Percentiles rank a stretch among this genome's conserved stretches.
Conservation (phyloP, 495 filamentous ascomycete genomes). For the Jackrogersella minutella region DNA sequence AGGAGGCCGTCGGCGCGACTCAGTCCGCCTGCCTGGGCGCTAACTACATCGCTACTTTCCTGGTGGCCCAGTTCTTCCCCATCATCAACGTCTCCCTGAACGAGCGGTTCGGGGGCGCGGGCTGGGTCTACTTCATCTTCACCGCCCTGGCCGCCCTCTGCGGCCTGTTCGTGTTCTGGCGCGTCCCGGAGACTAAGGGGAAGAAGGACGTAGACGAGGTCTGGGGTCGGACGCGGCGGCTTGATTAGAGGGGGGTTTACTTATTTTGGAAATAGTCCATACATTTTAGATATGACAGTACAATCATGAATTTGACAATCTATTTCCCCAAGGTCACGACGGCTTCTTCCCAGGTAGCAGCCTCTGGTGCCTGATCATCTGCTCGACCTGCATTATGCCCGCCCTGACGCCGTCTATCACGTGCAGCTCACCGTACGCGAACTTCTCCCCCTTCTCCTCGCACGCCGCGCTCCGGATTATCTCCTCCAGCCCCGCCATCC, state of each 20-base stretch:
- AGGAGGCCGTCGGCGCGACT: constrained; percentile 86
- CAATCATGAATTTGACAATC: constrained; percentile 18
- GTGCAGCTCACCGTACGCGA: constrained; percentile 64
- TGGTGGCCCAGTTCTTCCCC: constrained; percentile 93
- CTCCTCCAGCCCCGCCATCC: constrained; percentile 89
- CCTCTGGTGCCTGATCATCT: constrained; percentile 55
- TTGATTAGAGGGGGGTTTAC: constrained; percentile 45
- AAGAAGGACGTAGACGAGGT: constrained; percentile 85
- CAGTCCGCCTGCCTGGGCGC: constrained; percentile 85
- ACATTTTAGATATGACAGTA: background rate
- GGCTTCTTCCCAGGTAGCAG: constrained; percentile 41
- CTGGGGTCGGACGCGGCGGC: constrained; percentile 74
- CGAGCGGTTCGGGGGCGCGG: constrained; percentile 66
- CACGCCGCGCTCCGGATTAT: constrained; percentile 76
- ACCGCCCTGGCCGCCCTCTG: constrained; percentile 72
- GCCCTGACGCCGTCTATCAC: constrained; percentile 88
- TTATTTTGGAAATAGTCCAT: background rate
- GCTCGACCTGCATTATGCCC: constrained; percentile 73
- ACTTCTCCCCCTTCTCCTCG: constrained; percentile 66
- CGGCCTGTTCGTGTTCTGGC: constrained; percentile 69
- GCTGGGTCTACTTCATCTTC: constrained; percentile 89
- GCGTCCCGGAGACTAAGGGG: constrained; percentile 85
- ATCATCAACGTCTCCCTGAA: constrained; percentile 77
- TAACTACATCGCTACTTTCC: constrained; percentile 90
- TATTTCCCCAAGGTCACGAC: constrained; percentile 5